Evolutionary conservation across 257 asterid species (phyloP), one percentile per base, ranked within the genome.

Genomic region (Solanum arcanum): DNA sequence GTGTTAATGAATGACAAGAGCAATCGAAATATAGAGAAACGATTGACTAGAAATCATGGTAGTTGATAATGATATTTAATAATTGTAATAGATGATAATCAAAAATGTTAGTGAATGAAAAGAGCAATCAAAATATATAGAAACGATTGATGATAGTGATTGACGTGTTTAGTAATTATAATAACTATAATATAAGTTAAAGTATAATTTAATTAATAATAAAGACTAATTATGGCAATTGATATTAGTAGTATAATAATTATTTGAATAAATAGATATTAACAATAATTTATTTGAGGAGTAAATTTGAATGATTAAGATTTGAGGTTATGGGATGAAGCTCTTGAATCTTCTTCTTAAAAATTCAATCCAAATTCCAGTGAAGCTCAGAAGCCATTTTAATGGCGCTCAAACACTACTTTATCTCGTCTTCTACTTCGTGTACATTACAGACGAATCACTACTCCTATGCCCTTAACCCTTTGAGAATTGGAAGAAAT

Each of bases 401-500:
- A 23, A 89, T 89, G 89, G 91, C 88, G 68, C 77, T 83, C 60
- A 35, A 62, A n/a, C 83, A 47, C 23, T 35, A 35, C 49, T 49
- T 23, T 44, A 46, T 39, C 62, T 15, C 64, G 68, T 89, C 90
- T 74, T 87, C 90, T 23, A 69, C 93, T 33, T 64, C 89, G 21
- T 70, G 91, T 62, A 73, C 88, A 16, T 89, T 88, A 5, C 68
- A 90, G 87, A 52, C 88, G 44, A 6, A 78, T 72, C 83, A 86
- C 78, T 64, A 76, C 76, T 72, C 31, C 29, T 87, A 66, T 49
- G n/a, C 88, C 87, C 89, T 88, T 3, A 86, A 84, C 42, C 84
- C 90, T 73, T 86, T 89, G 70, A 86, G 41, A 87, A 82, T 91
- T 44, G 83, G 90, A 7, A 92, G 90, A 88, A 52, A 41, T n/a